Conservation (phyloP, 148 eudicot species). For the Chenopodium berlandieri region DNA sequence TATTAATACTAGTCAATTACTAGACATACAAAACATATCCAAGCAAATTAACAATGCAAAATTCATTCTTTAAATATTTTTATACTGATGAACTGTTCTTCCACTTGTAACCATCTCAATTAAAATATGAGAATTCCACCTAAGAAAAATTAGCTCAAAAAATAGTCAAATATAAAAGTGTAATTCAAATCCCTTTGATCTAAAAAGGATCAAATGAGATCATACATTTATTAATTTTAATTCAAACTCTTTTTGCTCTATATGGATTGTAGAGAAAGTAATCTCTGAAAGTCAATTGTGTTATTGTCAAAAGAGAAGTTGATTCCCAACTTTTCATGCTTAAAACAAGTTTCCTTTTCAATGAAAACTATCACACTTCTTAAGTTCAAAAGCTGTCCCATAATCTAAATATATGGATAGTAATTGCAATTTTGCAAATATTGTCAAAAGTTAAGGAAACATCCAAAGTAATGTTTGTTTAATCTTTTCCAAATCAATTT, state of each 20-base stretch:
- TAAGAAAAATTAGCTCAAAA: not conserved
- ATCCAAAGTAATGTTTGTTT: conserved; percentile 13
- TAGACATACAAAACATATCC: not conserved
- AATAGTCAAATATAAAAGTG: not conserved
- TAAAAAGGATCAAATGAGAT: not conserved
- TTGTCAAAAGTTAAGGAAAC: conserved; percentile 26
- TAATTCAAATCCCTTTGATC: not conserved
- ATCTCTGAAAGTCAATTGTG: conserved; percentile 3
- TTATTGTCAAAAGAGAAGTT: conserved; percentile 11
- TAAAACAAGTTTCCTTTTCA: conserved; percentile 22
- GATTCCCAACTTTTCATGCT: conserved; percentile 20
- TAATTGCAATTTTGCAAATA: conserved; percentile 10
- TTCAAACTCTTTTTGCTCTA: not conserved
- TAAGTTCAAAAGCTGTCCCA: conserved; percentile 17
- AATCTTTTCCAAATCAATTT: not conserved
- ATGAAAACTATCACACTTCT: conserved; percentile 12
- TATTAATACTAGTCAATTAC: too few species aligned
- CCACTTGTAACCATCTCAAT: not conserved
- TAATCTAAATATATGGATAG: conserved; percentile 15
- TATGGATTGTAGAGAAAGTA: conserved; percentile 22
- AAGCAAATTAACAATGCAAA: not conserved
- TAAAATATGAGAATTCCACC: not conserved
- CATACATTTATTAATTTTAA: not conserved
- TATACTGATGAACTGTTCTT: not conserved
- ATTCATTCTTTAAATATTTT: not conserved